Evolutionary conservation across 2,329 filamentous ascomycete species (phyloP), one percentile per base, ranked within the genome.

Genomic region (Xylariales sp.): DNA sequence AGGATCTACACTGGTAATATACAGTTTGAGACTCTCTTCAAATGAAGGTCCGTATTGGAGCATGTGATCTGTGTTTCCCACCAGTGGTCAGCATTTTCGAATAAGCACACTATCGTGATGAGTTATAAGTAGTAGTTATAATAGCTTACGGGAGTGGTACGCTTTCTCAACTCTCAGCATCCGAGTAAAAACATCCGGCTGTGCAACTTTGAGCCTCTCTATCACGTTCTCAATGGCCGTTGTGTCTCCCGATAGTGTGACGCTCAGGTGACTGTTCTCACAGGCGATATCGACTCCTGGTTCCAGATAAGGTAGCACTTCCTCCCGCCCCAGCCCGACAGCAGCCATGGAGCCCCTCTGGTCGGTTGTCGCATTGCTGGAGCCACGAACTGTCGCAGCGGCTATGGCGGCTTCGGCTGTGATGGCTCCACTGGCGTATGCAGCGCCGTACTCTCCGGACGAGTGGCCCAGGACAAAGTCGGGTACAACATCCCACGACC

Each of bases 401-500:
- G n/a, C 8, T 8, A 25, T 25, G 23, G 23, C 23, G n/a, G 8
- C 8, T n/a, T 25, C 23, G 8, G 23, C 23, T 25, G 29, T 10
- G 16, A 30, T 13, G 14, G 29, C 29, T 8, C 29, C 29, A 15
- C 8, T 8, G 14, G 29, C 29, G 16, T 30, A 61, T 8, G 57
- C 59, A 20, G 59, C 59, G 6, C 52, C 57, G 24, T 59, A 61
- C 42, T 62, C 59, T 4, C 59, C 59, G 23, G 50, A 54, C 3
- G 55, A 59, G 32, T 62, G 59, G 0, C 59, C 57, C 4, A 50
- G 43, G 5, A 57, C 55, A 7, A 41, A 40, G 7, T 40, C 14
- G 6, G 56, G 55, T 5, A 23, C 33, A 10, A 61, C 34, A 10
- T 45, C 48, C 42, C 54, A 59, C 15, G 44, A 39, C 17, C 40